These are phyloP conservation scores for Cercospora berteroae DNA, from an alignment of 2,329 filamentous ascomycete genomes.

Conservation along the genomic window DNA sequence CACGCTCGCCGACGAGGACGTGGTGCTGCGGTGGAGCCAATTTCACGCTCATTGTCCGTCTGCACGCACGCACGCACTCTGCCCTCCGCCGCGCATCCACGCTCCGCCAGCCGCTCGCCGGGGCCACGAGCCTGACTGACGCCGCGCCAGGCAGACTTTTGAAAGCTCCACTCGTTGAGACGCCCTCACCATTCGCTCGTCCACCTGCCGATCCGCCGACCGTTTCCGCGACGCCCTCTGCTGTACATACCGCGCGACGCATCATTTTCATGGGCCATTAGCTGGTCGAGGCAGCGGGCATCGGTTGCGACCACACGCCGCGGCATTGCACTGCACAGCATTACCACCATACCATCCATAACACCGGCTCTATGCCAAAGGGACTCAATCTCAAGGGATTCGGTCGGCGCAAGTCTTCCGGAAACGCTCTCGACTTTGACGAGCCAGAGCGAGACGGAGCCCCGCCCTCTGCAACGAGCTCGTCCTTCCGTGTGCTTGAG, in stretches of 20 bases:
- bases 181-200: not conserved
- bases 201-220: not conserved
- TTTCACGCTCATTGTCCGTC: not conserved
- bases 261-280: slow-evolving; percentile 21
- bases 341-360: slow-evolving; percentile 8
- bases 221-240: slow-evolving; percentile 9
- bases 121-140: not conserved
- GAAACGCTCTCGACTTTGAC: slow-evolving; percentile 50
- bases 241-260: slow-evolving; percentile 21
- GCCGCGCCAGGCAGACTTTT: not conserved
- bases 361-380: slow-evolving; percentile 50
- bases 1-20: not conserved
- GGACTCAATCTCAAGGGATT: slow-evolving; percentile 54
- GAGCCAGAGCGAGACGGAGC: slow-evolving; percentile 35
- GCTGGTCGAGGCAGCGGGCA: slow-evolving; percentile 7
- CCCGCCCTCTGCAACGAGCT: slow-evolving; percentile 20
- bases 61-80: not conserved
- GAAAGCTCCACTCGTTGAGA: not conserved
- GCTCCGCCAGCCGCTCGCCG: not conserved
- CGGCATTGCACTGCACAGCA: slow-evolving; percentile 9
- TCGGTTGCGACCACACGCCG: slow-evolving; percentile 10
- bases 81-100: not conserved
- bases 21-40: not conserved
- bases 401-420: slow-evolving; percentile 55
- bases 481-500: slow-evolving; percentile 57